Percentiles rank a stretch among this genome's conserved stretches.
phyloP scores from a whole-genome alignment of 2,329 filamentous ascomycete genomes.

The Colletotrichum agaves region DNA sequence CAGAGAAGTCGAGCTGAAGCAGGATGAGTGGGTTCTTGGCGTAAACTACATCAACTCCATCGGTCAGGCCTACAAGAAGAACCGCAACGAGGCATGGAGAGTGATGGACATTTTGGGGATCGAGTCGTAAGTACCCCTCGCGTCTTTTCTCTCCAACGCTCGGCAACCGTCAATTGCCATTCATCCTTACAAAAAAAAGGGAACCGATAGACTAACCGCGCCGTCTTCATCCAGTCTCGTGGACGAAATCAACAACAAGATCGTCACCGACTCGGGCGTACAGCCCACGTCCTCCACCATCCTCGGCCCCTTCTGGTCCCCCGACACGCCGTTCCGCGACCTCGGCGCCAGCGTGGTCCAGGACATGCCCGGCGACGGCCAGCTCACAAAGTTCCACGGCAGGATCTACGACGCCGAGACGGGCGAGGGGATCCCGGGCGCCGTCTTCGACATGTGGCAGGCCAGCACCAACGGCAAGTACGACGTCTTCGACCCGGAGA shows the following conservation, averaged over 20 bases:
- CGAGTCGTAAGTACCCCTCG: conserved; percentile 28
- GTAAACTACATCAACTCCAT: conserved; percentile 39
- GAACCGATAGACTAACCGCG: not conserved
- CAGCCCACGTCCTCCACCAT: conserved; percentile 36
- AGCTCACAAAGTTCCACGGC: conserved; percentile 37
- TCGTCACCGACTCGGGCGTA: conserved; percentile 30
- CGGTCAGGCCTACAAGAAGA: conserved; percentile 38
- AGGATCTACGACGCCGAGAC: conserved; percentile 39
- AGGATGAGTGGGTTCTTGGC: conserved; percentile 36
- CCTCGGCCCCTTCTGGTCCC: conserved; percentile 38
- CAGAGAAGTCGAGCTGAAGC: conserved; percentile 34
- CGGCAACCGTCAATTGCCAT: too few relatives aligned
- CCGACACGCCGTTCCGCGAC: conserved; percentile 38
- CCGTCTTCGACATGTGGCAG: conserved; percentile 70
- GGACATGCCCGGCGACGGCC: conserved; percentile 35
- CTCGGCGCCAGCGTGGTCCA: conserved; percentile 36
- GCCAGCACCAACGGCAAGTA: conserved; percentile 68
- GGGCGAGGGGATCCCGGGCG: conserved; percentile 48
- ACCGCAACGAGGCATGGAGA: conserved; percentile 38
- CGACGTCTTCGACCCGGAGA: conserved; percentile 70
- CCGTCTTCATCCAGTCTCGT: conserved; percentile 20
- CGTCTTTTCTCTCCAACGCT: not conserved
- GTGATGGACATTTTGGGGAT: conserved; percentile 37
- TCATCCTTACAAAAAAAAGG: too few relatives aligned
- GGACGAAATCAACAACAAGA: conserved; percentile 37